Conservation (phyloP, 2,329 filamentous ascomycete genomes). For the Aspergillus novofumigatus region DNA sequence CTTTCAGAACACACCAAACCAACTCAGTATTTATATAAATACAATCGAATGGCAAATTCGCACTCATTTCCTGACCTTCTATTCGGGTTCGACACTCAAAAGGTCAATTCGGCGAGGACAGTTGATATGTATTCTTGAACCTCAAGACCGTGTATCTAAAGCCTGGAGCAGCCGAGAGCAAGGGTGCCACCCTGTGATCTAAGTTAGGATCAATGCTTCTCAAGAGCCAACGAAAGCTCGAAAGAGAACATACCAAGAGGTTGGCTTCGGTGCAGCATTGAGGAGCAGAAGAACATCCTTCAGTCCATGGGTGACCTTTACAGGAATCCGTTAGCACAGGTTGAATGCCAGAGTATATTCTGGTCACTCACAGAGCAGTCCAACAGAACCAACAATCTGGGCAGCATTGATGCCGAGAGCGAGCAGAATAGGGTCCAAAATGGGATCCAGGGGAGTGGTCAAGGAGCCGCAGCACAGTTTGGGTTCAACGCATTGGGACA, state of each 20-base stretch:
- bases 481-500: constrained; percentile 16
- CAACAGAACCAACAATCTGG: constrained; percentile 24
- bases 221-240: background rate
- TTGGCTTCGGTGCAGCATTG: constrained; percentile 31
- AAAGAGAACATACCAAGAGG: constrained; percentile 19
- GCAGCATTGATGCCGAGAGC: constrained; percentile 20
- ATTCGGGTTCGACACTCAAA: too few species aligned
- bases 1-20: too few species aligned
- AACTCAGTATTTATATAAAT: too few species aligned
- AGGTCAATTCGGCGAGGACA: background rate
- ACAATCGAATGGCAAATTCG: too few species aligned
- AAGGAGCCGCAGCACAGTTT: constrained; percentile 27
- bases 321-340: background rate
- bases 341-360: background rate
- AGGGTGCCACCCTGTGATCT: constrained; percentile 18
- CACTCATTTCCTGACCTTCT: too few species aligned
- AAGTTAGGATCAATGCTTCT: background rate
- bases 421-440: constrained; percentile 23
- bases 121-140: background rate
- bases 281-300: constrained; percentile 17
- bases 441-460: constrained; percentile 25
- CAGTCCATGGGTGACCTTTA: constrained; percentile 22
- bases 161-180: constrained; percentile 21
- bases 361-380: constrained; percentile 22
- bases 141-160: background rate